phyloP scores from a whole-genome alignment of 1,284 basidiomycete species.

The Apiotrichum porosum region DNA sequence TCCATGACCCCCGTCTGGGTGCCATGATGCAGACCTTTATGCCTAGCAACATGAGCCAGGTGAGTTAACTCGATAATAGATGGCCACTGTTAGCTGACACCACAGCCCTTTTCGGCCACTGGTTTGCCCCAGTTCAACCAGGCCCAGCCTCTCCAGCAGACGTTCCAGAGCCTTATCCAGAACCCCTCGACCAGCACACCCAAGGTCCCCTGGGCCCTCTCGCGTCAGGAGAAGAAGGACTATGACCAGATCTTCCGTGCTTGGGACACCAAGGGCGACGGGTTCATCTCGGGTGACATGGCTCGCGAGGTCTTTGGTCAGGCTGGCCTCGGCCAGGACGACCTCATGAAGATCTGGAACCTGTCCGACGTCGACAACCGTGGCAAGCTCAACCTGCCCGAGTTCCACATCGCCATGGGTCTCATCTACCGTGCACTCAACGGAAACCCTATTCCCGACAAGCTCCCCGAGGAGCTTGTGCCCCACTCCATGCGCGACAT shows the following conservation, averaged over 20 bases:
- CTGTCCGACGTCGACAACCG: constrained; percentile 85
- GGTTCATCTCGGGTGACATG: constrained; percentile 78
- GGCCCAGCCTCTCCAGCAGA: constrained; percentile 55
- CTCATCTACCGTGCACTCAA: constrained; percentile 92
- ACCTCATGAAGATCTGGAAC: constrained; percentile 91
- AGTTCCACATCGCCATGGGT: constrained; percentile 99
- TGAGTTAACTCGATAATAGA: constrained; percentile 20
- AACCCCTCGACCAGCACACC: constrained; percentile 66
- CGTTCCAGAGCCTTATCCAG: constrained; percentile 53
- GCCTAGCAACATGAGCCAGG: constrained; percentile 52
- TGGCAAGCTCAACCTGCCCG: constrained; percentile 88
- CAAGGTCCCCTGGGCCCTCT: constrained; percentile 81
- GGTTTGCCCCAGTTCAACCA: constrained; percentile 58
- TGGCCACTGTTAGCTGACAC: neutral
- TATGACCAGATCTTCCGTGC: constrained; percentile 96
- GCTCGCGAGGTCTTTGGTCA: constrained; percentile 94
- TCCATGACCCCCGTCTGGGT: constrained; percentile 69
- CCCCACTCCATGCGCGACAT: constrained; percentile 91
- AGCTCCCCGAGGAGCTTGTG: constrained; percentile 80
- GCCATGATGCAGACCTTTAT: constrained; percentile 85
- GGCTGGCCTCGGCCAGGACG: constrained; percentile 81
- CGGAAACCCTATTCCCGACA: constrained; percentile 83
- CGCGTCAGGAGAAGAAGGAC: constrained; percentile 88
- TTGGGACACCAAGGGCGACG: constrained; percentile 76
- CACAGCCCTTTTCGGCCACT: constrained; percentile 37